Base-by-base conservation (phyloP, 2,329 filamentous ascomycete species). In the Sclerotiophoma versabilis region DNA sequence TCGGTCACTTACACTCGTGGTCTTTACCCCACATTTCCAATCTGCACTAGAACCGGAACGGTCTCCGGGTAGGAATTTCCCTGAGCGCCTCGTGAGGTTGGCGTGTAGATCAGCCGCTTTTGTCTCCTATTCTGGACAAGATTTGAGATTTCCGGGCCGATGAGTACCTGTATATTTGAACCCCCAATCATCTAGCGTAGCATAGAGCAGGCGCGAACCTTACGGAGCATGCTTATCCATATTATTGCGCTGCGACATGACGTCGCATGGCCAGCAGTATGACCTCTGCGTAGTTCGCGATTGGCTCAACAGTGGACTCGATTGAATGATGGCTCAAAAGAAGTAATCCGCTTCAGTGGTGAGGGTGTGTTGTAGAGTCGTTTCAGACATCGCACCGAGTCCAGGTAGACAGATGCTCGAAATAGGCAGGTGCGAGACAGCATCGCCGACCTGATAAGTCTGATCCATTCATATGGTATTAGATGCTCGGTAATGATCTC, bases 81-180 rank as follows among this genome's bases (percentile, higher is more conserved):
- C 42, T n/a, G 17, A 36, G n/a, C 19, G n/a, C 26, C 30, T 39
- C 27, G 37, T 47, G 43, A 25, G 29, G 19, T 42, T 23, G n/a
- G 37, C 32, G 17, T 47, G 43, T n/a, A 53, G 33, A 48, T 48
- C 44, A 54, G 32, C 51, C 51, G 44, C 51, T 32, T 32, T 14
- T 1, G 44, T 49, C 23, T 29, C 51, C 44, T 44, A 8, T 44
- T 37, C 3, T 6, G 32, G 44, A 15, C 15, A 37, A 9, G 22
- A 19, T 19, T 20, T 17, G 44, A 37, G 17, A 9, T 14, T n/a
- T 23, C n/a, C 7, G 5, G 12, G 17, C 29, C 14, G n/a, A 9
- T 9, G 2, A 22, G 44, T 54, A 49, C 44, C 44, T 49, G 17
- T 2, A 32, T 34, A 5, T 19, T 26, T 19, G 10, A 17, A 38